Evolutionary conservation across 192 early-diverging fungal species (phyloP).

Genomic region (Entomortierella lignicola): DNA sequence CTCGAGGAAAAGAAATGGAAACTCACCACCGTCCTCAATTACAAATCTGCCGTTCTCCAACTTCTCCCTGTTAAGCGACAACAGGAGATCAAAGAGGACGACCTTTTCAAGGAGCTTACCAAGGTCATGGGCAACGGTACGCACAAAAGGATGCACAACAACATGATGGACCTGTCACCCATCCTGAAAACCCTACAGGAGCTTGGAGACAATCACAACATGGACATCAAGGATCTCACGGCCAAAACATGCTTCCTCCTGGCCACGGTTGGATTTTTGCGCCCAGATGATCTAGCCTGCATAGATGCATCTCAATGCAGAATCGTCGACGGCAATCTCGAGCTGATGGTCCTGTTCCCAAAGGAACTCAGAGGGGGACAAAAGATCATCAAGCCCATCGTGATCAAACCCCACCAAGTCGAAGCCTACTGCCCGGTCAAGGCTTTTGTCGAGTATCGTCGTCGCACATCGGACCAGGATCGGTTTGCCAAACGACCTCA

Average conservation of each 20-base stretch:
- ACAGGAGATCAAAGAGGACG: conserved; percentile 7
- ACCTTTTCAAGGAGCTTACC: not conserved
- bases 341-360: conserved; percentile 11
- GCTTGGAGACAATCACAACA: no score
- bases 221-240: not conserved
- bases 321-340: conserved; percentile 1
- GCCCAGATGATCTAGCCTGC: conserved; percentile 12
- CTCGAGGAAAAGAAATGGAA: conserved; percentile 1
- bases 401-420: conserved; percentile 5
- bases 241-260: conserved; percentile 10
- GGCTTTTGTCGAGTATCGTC: conserved; percentile 11
- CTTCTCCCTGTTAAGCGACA: conserved; percentile 10
- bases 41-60: conserved; percentile 16
- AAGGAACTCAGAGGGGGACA: conserved; percentile 1
- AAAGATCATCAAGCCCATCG: conserved; percentile 9
- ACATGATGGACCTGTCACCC: conserved; percentile 10
- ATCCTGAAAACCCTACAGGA: not conserved
- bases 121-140: no score
- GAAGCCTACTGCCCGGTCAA: conserved; percentile 2
- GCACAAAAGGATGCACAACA: not conserved
- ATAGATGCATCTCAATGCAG: not conserved
- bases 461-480: not conserved
- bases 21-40: not conserved
- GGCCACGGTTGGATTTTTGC: conserved; percentile 9
- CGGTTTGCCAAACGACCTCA: no score